phyloP scores from a whole-genome alignment of 148 eudicot genomes.

The Pouteria glomerata region DNA sequence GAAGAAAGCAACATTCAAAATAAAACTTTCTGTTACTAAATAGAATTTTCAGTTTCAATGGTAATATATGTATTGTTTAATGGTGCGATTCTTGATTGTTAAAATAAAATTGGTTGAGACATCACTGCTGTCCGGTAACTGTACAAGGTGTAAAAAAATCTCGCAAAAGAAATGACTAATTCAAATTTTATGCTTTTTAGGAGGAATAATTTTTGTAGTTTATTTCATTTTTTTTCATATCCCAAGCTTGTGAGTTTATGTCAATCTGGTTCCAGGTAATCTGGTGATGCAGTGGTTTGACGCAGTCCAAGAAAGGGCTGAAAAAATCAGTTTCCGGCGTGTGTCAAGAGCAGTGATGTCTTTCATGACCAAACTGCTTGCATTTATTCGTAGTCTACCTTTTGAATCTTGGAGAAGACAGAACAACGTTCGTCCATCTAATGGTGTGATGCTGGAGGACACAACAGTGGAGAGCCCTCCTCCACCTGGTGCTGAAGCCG shows the following conservation, averaged over 20 bases:
- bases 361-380: conserved; percentile 28
- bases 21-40: too few species aligned
- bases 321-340: conserved; percentile 25
- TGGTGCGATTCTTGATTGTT: too few species aligned
- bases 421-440: conserved; percentile 34
- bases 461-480: conserved; percentile 20
- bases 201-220: neutral
- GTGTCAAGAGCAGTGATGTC: conserved; percentile 29
- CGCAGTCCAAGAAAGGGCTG: conserved; percentile 25
- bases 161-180: too few species aligned
- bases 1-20: too few species aligned
- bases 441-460: conserved; percentile 29
- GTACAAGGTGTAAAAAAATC: too few species aligned
- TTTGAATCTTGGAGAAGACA: conserved; percentile 41
- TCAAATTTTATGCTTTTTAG: too few species aligned
- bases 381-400: conserved; percentile 23
- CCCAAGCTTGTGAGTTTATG: neutral
- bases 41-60: too few species aligned
- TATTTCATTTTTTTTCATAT: too few species aligned
- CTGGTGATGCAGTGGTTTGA: conserved; percentile 19
- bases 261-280: conserved; percentile 31
- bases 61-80: too few species aligned
- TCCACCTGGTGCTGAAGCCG: conserved; percentile 24
- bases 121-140: too few species aligned
- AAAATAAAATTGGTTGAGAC: too few species aligned